Base-by-base conservation (phyloP, 2,329 filamentous ascomycete genomes). In the Chalaropsis thielavioides region DNA sequence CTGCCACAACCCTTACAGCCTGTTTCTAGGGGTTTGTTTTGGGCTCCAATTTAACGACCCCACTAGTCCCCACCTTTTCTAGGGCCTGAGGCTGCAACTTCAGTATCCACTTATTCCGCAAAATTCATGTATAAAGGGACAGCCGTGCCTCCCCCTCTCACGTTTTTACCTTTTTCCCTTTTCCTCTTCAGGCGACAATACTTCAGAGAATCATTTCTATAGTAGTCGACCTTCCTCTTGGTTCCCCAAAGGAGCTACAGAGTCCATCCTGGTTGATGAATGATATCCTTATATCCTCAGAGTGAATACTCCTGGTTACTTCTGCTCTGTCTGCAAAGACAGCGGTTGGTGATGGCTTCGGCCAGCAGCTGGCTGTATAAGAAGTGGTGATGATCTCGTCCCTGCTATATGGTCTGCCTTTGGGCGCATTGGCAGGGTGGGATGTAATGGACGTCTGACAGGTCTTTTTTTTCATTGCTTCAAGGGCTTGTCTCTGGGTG, bases 191-290 rank as follows among this genome's bases (percentile, higher is more conserved):
- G 54, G 63, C 54, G 54, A 64, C 63, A 60, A 61, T 64, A 59
- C 54, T 67, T 67, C 66, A 64, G 77, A 90, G 89, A 92, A 92
- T 92, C 89, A 90, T 89, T 95, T 95, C 88, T 95, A 92, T 91
- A 96, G 90, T 92, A 86, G 82, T 89, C 85, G 85, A 91, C 88
- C 83, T 67, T 81, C 82, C 85, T 90, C 89, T 94, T 87, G 90
- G 85, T 87, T 92, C 84, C 85, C 84, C 83, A 91, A 83, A 88
- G 81, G 82, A 95, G 91, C 89, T 84, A 90, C 88, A 92, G 87
- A 90, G 83, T 85, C 85, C 84, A 92, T 86, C 88, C 89, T 90
- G 89, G 89, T 88, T 89, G 90, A 95, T 94, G 90, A 95, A 76
- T 78, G 72, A 89, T 83, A 87, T 89, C 89, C 88, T 89, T 89